These are phyloP conservation scores for Durio zibethinus DNA, from an alignment of 345 rosid genomes.

Conservation along the genomic window DNA sequence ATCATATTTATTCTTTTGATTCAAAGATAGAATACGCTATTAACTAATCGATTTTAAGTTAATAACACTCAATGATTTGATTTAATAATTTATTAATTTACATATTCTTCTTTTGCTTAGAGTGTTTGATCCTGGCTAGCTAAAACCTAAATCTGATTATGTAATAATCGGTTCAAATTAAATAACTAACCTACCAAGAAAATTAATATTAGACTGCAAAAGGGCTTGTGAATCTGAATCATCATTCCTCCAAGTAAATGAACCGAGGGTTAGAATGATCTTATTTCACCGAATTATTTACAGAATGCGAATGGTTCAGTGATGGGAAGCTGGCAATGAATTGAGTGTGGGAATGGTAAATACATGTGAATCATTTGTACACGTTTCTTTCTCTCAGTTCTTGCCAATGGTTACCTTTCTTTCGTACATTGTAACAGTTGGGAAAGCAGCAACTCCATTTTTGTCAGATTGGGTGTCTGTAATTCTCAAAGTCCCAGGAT, in stretches of 20 bases:
- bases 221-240: no score
- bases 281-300: slow-evolving; percentile 46
- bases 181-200: not conserved
- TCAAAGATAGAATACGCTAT: no score
- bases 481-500: slow-evolving; percentile 20
- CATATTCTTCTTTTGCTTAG: no score
- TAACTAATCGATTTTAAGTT: no score
- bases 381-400: slow-evolving; percentile 20
- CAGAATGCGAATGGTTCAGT: slow-evolving; percentile 30
- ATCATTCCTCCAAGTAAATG: not conserved
- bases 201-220: not conserved
- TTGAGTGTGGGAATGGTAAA: slow-evolving; percentile 41
- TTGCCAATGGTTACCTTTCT: slow-evolving; percentile 25
- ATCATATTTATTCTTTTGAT: no score
- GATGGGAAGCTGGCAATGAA: slow-evolving; percentile 32
- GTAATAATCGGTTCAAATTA: no score
- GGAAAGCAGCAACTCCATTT: slow-evolving; percentile 25
- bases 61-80: no score
- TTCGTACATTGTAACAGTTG: slow-evolving; percentile 25
- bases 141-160: no score
- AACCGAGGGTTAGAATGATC: slow-evolving; percentile 18
- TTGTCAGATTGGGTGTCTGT: slow-evolving; percentile 22
- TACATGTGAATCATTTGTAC: slow-evolving; percentile 40
- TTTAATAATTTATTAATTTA: no score
- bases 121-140: no score